Evolutionary conservation across 2,329 filamentous ascomycete genomes (phyloP).

Genomic region (Fusarium concolor): DNA sequence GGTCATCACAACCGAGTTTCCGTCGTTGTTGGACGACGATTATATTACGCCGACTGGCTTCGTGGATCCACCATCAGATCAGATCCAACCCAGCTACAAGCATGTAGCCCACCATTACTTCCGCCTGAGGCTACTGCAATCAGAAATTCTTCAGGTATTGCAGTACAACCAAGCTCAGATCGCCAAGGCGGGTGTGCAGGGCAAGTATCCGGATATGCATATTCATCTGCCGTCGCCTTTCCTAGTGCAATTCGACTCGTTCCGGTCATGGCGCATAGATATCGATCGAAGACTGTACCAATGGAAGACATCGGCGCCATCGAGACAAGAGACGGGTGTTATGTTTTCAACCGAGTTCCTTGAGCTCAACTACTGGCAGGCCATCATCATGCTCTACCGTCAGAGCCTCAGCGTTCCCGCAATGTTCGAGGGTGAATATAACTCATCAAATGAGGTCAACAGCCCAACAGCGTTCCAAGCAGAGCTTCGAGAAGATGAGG

Average conservation of each 20-base stretch:
- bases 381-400: conserved; percentile 93
- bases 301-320: conserved; percentile 88
- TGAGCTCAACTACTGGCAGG: conserved; percentile 97
- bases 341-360: conserved; percentile 90
- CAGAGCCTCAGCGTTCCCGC: conserved; percentile 89
- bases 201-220: conserved; percentile 79
- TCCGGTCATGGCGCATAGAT: conserved; percentile 88
- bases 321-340: conserved; percentile 82
- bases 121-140: conserved; percentile 86
- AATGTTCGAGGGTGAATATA: conserved; percentile 83
- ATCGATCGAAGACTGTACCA: conserved; percentile 85
- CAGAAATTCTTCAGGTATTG: conserved; percentile 92
- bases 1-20: conserved; percentile 94
- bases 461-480: conserved; percentile 70
- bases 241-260: conserved; percentile 83
- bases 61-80: conserved; percentile 66
- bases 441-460: conserved; percentile 72
- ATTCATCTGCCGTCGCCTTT: conserved; percentile 86
- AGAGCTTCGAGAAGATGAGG: conserved; percentile 83
- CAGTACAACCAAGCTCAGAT: conserved; percentile 91
- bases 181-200: conserved; percentile 74
- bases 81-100: conserved; percentile 82
- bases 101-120: conserved; percentile 93
- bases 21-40: conserved; percentile 86
- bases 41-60: conserved; percentile 88